phyloP scores from a whole-genome alignment of 371 early-diverging fungal species.

The Syncephalis plumigaleata region DNA sequence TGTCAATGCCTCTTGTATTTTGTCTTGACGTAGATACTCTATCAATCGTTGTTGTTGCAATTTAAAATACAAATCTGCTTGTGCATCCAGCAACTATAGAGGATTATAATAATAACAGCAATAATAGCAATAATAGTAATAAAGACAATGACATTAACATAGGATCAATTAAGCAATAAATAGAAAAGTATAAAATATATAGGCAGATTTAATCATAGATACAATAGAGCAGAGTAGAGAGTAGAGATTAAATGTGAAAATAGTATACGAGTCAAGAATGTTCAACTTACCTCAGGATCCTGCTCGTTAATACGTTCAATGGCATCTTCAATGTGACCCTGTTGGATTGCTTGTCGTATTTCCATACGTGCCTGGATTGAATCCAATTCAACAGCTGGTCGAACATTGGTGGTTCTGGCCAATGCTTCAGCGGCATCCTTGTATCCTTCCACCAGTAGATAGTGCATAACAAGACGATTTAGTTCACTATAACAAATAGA shows the following conservation, averaged over 20 bases:
- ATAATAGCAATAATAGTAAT: no score
- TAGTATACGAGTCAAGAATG: no score
- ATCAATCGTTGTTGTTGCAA: constrained; percentile 91
- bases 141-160: no score
- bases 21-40: constrained; percentile 73
- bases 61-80: constrained; percentile 86
- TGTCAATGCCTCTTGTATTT: constrained; percentile 65
- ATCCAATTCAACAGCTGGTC: constrained; percentile 61
- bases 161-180: no score
- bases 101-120: no score
- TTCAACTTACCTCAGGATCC: constrained; percentile 76
- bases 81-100: constrained; percentile 76
- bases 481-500: no score
- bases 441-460: constrained; percentile 93
- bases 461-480: constrained; percentile 94
- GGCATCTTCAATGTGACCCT: constrained; percentile 79
- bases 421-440: constrained; percentile 95
- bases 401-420: constrained; percentile 61
- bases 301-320: constrained; percentile 90
- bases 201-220: no score
- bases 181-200: no score
- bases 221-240: no score
- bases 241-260: no score
- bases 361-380: constrained; percentile 87
- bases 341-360: constrained; percentile 80